These are phyloP conservation scores for Globisporangium abappressorium DNA, from an alignment of 352 stramenopile genomes.

Conservation along the genomic window DNA sequence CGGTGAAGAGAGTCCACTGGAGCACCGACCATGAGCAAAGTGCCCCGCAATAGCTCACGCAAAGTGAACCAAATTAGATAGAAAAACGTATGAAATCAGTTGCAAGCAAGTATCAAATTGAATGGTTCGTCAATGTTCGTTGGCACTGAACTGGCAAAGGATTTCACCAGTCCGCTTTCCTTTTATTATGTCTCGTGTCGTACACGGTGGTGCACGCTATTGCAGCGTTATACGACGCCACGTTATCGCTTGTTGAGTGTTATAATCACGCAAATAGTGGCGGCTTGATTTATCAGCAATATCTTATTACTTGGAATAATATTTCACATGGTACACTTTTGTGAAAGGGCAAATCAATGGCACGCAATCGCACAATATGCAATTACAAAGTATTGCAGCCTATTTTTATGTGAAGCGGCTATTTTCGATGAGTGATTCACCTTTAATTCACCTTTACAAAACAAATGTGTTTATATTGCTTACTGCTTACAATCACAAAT, in stretches of 20 bases:
- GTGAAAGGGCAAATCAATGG: neutral
- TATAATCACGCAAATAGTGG: neutral
- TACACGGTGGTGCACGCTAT: neutral
- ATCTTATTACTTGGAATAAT: neutral
- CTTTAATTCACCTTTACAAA: neutral
- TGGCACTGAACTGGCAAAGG: too few species aligned
- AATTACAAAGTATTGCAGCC: neutral
- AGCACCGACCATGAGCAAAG: neutral
- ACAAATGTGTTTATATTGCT: too few species aligned
- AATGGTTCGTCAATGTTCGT: neutral
- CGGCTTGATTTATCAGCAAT: neutral
- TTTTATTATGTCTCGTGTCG: neutral
- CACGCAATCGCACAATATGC: neutral
- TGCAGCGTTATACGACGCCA: neutral
- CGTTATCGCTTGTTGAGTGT: neutral
- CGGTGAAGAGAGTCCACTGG: neutral
- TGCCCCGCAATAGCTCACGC: neutral
- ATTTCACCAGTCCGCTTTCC: neutral
- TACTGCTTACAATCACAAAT: too few species aligned
- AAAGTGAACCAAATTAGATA: neutral
- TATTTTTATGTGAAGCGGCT: slow-evolving; percentile 3
- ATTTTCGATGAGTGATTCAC: neutral
- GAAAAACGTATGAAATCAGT: neutral
- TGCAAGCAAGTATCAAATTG: neutral
- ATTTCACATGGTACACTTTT: neutral